These are phyloP conservation scores for Paraphoma chrysanthemicola DNA, from an alignment of 2,329 filamentous ascomycete species.

Conservation along the genomic window DNA sequence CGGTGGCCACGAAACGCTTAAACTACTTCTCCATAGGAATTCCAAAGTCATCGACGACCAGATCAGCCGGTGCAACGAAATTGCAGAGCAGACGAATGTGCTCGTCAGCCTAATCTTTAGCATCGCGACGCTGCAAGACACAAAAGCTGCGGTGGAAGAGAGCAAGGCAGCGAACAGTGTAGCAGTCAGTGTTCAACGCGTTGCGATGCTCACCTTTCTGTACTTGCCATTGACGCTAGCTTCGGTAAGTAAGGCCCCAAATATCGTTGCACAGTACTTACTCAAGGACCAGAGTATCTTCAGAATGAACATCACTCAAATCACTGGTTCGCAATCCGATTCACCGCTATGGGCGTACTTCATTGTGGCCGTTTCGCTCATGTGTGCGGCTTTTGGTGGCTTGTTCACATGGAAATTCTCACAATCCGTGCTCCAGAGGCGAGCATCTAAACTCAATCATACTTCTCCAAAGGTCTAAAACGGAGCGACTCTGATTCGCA, in stretches of 20 bases:
- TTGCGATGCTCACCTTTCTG: constrained; percentile 21
- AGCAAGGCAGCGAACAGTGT: constrained; percentile 18
- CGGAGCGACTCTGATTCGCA: background rate
- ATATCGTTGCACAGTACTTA: background rate
- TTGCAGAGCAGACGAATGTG: constrained; percentile 15
- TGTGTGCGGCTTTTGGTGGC: constrained; percentile 13
- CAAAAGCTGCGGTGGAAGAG: constrained; percentile 17
- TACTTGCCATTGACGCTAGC: constrained; percentile 21
- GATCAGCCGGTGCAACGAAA: constrained; percentile 14
- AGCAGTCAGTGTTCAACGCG: constrained; percentile 12
- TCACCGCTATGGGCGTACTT: constrained; percentile 17
- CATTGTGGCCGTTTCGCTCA: constrained; percentile 11
- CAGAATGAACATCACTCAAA: constrained; percentile 20
- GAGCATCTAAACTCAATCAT: background rate
- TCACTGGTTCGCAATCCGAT: constrained; percentile 11
- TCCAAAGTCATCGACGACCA: constrained; percentile 14
- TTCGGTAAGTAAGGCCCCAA: constrained; percentile 3
- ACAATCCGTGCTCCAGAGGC: background rate
- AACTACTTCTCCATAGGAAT: background rate
- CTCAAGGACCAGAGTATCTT: constrained; percentile 12
- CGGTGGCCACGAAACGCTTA: background rate
- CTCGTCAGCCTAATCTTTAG: constrained; percentile 20
- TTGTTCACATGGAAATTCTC: constrained; percentile 11
- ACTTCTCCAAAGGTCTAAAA: background rate
- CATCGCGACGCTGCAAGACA: constrained; percentile 19